phyloP scores from a whole-genome alignment of 352 stramenopile species.

The Phytopythium ostracodes region DNA sequence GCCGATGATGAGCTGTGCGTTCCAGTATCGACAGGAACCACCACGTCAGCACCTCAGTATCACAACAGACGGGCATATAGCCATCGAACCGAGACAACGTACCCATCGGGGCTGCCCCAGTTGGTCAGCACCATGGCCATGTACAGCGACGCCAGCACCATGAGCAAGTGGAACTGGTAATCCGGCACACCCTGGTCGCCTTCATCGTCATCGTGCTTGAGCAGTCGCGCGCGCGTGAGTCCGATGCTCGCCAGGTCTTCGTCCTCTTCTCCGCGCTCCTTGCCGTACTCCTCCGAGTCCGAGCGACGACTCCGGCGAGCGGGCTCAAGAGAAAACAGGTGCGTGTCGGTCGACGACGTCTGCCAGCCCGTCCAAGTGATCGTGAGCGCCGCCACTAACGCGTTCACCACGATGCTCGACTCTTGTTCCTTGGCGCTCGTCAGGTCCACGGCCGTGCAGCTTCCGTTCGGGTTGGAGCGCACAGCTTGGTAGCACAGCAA shows the following conservation, averaged over 20 bases:
- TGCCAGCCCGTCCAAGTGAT: conserved; percentile 73
- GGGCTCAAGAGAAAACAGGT: conserved; percentile 26
- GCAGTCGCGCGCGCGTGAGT: conserved; percentile 10
- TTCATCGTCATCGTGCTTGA: conserved; percentile 11
- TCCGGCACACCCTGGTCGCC: conserved; percentile 33
- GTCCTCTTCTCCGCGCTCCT: conserved; percentile 17
- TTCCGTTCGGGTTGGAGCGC: conserved; percentile 54
- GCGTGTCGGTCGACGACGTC: conserved; percentile 58
- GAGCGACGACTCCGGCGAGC: conserved; percentile 3
- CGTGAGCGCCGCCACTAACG: conserved; percentile 46
- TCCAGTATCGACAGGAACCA: background rate
- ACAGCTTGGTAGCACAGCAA: conserved; percentile 74
- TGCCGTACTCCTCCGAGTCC: conserved; percentile 1
- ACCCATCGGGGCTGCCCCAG: conserved; percentile 64
- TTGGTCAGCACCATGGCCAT: conserved; percentile 85
- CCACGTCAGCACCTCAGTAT: background rate
- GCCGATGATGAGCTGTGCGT: conserved; percentile 26
- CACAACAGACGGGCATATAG: background rate
- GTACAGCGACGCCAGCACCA: conserved; percentile 73
- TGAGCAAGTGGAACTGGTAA: conserved; percentile 73
- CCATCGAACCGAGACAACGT: conserved; percentile 4
- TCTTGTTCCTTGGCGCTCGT: conserved; percentile 26
- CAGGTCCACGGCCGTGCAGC: conserved; percentile 29
- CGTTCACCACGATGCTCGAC: conserved; percentile 44
- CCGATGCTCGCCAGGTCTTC: conserved; percentile 29